Evolutionary conservation across 2,329 filamentous ascomycete genomes (phyloP).

Genomic region (Xylariaceae sp.): DNA sequence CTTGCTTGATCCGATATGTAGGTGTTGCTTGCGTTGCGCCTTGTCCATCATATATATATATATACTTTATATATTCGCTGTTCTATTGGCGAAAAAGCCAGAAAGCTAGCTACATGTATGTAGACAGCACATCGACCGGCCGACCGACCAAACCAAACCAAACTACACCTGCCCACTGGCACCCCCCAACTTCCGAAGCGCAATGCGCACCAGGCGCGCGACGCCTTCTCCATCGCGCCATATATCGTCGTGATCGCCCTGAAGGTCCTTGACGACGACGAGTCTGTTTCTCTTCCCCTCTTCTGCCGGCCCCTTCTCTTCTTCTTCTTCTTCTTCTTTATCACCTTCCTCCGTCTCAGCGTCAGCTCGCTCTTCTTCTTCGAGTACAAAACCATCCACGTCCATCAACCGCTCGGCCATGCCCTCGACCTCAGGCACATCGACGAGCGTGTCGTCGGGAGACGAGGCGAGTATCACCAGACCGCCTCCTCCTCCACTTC

Average conservation of each 20-base stretch:
- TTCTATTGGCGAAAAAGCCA: too few species aligned
- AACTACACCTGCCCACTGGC: not conserved
- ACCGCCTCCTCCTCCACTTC: constrained; percentile 29
- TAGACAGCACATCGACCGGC: too few species aligned
- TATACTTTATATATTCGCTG: too few species aligned
- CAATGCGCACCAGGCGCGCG: constrained; percentile 38
- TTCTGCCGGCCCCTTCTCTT: too few species aligned
- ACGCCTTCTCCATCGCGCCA: constrained; percentile 57
- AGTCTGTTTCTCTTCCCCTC: too few species aligned
- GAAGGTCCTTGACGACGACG: constrained; percentile 41
- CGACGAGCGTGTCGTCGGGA: constrained; percentile 44
- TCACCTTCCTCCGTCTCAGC: constrained; percentile 11
- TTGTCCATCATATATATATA: too few species aligned
- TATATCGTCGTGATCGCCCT: constrained; percentile 57
- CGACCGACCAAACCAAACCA: too few species aligned
- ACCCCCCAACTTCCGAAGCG: constrained; percentile 14
- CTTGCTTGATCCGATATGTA: too few species aligned
- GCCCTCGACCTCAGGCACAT: constrained; percentile 51
- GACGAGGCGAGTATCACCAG: constrained; percentile 42
- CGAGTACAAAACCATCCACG: constrained; percentile 32
- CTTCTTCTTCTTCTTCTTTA: constrained; percentile 14
- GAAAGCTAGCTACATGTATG: too few species aligned
- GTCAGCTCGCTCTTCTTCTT: not conserved
- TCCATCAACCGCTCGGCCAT: constrained; percentile 46
- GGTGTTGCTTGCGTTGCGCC: too few species aligned